These are phyloP conservation scores for Viola odorata DNA, from an alignment of 345 rosid species.

Conservation along the genomic window DNA sequence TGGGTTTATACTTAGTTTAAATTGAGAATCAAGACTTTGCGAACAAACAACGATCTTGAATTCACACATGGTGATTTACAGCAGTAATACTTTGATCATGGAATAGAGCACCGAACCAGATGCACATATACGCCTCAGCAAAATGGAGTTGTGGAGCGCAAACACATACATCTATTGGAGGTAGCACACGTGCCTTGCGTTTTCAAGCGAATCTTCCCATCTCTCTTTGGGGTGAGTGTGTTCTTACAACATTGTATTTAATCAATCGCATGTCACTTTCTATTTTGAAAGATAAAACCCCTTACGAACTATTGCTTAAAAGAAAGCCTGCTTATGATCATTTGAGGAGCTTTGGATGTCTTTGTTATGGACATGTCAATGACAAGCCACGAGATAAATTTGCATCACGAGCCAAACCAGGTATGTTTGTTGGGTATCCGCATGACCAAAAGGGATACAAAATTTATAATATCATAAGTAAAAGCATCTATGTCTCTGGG, in stretches of 20 bases:
- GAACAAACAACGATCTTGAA: neutral
- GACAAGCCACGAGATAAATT: neutral
- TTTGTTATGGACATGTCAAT: neutral
- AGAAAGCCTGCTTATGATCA: neutral
- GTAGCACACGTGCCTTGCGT: neutral
- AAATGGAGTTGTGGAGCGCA: neutral
- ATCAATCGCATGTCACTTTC: neutral
- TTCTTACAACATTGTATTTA: neutral
- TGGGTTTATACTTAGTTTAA: neutral
- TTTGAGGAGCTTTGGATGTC: neutral
- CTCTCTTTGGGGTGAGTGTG: neutral
- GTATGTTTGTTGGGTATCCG: conserved; percentile 12
- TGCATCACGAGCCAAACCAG: neutral
- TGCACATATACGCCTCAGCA: neutral
- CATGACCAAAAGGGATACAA: neutral
- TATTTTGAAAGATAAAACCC: neutral
- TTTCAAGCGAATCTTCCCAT: neutral
- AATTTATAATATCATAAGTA: neutral
- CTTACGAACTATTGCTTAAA: neutral
- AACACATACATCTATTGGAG: neutral
- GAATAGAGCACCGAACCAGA: neutral
- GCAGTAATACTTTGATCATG: neutral
- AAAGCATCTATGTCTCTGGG: neutral
- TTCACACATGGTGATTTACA: neutral
- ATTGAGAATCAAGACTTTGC: neutral